Conservation (phyloP, 176 grass and related monocot genomes). For the Luzula sylvatica region DNA sequence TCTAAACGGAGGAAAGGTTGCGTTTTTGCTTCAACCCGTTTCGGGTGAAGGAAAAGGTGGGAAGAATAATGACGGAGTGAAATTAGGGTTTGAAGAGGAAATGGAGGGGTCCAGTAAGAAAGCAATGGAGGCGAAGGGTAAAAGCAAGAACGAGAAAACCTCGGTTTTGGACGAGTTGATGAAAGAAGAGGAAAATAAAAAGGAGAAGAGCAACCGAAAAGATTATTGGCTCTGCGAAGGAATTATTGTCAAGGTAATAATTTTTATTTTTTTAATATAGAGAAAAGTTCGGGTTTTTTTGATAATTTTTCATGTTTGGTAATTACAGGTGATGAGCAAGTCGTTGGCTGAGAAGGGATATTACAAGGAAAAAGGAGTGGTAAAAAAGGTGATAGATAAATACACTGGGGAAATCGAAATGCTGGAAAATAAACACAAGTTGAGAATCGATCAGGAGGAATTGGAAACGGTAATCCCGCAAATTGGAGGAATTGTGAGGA, state of each 20-base stretch:
- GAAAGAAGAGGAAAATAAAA: conserved; percentile 85
- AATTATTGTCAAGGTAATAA: conserved; percentile 56
- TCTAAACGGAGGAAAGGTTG: conserved; percentile 41
- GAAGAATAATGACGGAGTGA: conserved; percentile 30
- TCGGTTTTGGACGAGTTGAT: conserved; percentile 77
- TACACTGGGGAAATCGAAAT: conserved; percentile 93
- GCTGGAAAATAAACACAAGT: conserved; percentile 77
- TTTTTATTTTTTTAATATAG: background rate
- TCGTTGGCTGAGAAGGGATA: conserved; percentile 67
- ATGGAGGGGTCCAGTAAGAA: conserved; percentile 19
- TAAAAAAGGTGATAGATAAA: conserved; percentile 64
- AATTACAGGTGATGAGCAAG: conserved; percentile 60
- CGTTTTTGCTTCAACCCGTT: conserved; percentile 42
- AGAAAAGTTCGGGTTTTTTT: too few species aligned
- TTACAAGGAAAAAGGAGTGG: conserved; percentile 77
- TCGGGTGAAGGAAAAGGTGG: conserved; percentile 21
- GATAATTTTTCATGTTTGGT: background rate
- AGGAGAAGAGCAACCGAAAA: conserved; percentile 83
- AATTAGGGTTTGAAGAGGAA: conserved; percentile 58
- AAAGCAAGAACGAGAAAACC: conserved; percentile 14
- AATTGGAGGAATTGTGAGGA: conserved; percentile 65
- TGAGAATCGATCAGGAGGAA: conserved; percentile 81
- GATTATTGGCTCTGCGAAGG: conserved; percentile 82
- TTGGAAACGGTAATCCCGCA: conserved; percentile 92
- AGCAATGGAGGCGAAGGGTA: conserved; percentile 33